Evolutionary conservation across 1,139 yeast genomes (phyloP).

Genomic region (Saccharomyces hybrid): DNA sequence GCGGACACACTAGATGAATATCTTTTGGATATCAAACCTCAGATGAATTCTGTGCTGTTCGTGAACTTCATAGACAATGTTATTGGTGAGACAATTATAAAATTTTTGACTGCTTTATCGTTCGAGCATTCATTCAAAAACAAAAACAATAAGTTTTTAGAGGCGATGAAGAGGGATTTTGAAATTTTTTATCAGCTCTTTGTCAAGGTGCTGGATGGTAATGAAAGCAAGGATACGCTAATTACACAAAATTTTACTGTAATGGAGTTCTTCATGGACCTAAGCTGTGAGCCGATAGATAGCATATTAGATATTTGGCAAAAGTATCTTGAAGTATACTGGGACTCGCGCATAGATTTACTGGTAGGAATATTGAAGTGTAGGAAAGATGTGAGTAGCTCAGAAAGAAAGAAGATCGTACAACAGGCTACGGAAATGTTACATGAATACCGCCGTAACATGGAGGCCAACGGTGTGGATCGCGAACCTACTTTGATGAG

Average conservation of each 20-base stretch:
- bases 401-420: slow-evolving; percentile 22
- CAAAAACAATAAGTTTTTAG: slow-evolving; percentile 39
- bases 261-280: slow-evolving; percentile 65
- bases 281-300: slow-evolving; percentile 49
- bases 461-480: not conserved
- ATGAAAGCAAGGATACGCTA: slow-evolving; percentile 35
- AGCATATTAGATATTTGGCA: slow-evolving; percentile 53
- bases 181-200: slow-evolving; percentile 57
- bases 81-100: slow-evolving; percentile 42
- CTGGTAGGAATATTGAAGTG: slow-evolving; percentile 43
- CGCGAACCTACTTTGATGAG: not conserved
- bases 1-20: slow-evolving; percentile 72
- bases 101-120: slow-evolving; percentile 43
- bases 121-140: slow-evolving; percentile 35
- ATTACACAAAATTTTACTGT: slow-evolving; percentile 44
- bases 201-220: slow-evolving; percentile 37
- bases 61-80: slow-evolving; percentile 46
- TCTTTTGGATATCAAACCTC: slow-evolving; percentile 50
- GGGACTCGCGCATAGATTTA: slow-evolving; percentile 61
- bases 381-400: slow-evolving; percentile 35
- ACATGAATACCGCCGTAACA: not conserved
- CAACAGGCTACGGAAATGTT: slow-evolving; percentile 16
- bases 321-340: slow-evolving; percentile 50
- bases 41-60: slow-evolving; percentile 43
- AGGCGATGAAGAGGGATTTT: slow-evolving; percentile 63